Percentiles rank a stretch among this genome's conserved stretches.
These are phyloP conservation scores for Chlorencoelia australis DNA, from an alignment of 2,329 filamentous ascomycete genomes.

Conservation along the genomic window DNA sequence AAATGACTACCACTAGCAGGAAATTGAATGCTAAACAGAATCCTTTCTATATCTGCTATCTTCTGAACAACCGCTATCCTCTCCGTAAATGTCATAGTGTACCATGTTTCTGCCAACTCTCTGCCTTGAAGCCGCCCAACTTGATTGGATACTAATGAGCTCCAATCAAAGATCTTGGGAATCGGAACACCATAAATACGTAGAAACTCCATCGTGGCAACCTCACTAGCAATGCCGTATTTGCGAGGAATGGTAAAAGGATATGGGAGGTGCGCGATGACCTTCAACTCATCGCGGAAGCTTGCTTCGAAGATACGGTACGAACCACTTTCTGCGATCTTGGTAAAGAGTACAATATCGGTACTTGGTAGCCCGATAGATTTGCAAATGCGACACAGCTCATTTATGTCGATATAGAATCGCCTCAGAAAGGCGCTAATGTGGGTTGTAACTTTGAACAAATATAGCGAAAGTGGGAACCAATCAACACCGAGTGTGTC, in stretches of 20 bases:
- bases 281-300: constrained; percentile 17
- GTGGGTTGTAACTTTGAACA: constrained; percentile 19
- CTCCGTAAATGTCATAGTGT: constrained; percentile 16
- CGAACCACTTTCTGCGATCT: constrained; percentile 23
- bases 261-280: constrained; percentile 19
- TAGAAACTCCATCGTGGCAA: constrained; percentile 20
- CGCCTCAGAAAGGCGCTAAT: constrained; percentile 19
- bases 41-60: constrained; percentile 13
- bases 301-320: constrained; percentile 21
- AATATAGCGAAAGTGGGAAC: constrained; percentile 6
- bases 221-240: constrained; percentile 15
- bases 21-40: constrained; percentile 12
- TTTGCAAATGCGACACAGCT: constrained; percentile 18
- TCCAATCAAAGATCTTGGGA: constrained; percentile 24
- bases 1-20: constrained; percentile 16
- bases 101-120: constrained; percentile 21
- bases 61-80: constrained; percentile 14
- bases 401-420: constrained; percentile 19
- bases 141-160: constrained; percentile 26
- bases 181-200: constrained; percentile 17
- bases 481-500: constrained; percentile 7
- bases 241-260: constrained; percentile 11
- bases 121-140: constrained; percentile 27
- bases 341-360: constrained; percentile 19
- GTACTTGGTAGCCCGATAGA: constrained; percentile 13